Base-by-base conservation (phyloP, 2,329 filamentous ascomycete species). In the Arachnopeziza araneosa region DNA sequence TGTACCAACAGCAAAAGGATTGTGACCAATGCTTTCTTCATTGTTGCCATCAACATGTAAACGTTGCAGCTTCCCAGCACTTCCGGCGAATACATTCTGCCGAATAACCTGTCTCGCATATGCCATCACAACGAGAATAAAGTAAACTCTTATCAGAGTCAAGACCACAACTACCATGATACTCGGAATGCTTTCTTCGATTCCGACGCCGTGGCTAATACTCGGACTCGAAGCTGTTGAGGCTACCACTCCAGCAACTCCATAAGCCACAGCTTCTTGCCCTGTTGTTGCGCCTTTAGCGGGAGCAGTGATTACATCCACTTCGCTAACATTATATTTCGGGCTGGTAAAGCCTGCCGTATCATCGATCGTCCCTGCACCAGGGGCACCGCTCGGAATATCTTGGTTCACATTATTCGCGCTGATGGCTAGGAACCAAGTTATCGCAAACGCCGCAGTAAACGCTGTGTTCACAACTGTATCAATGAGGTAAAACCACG, bases 401-500 rank as follows among this genome's bases (percentile, higher is more conserved):
- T 76, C 74, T 58, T 80, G 85, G 49, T 70, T 70, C 12, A 66
- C 62, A 51, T 69, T 61, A 49, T 69, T 64, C 21, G 69, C 69
- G 61, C 69, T 72, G 53, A 90, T 79, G n/a, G 88, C 83, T 61
- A 93, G 79, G 75, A 96, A 96, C 93, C 93, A 97, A 55, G 87
- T 85, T 58, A 91, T 78, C 50, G 89, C 91, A 71, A 97, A 97
- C 9, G 88, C 83, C 52, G 85, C 81, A 0, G 93, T 96, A 76
- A 93, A 96, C 1, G 84, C 83, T 22, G 86, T 85, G 75, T 96
- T 97, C 74, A 96, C 82, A 57, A 90, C 70, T 10, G 89, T 91
- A 76, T 97, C 93, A 68, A 96, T 73, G 14, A 90, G 79, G 74
- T 96, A 96, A 58, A 96, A 80, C 82, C 91, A 96, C 2, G 91